Conservation (phyloP, 768 basidiomycete species). For the Tylopilus sp. region DNA sequence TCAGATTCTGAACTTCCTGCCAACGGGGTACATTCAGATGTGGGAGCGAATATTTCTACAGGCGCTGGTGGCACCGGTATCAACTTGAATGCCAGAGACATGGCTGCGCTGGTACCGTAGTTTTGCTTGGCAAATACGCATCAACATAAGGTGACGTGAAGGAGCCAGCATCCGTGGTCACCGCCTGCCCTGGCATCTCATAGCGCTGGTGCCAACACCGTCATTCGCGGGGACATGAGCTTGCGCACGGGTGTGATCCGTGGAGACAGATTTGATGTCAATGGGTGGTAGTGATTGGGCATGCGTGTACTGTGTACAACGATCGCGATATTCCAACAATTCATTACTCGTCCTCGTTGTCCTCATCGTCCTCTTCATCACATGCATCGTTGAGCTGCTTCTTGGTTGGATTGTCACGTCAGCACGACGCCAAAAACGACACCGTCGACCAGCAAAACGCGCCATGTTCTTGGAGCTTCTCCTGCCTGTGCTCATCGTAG, state of each 20-base stretch:
- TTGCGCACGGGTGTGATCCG: conserved; percentile 20
- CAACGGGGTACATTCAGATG: conserved; percentile 1
- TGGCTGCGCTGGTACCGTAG: conserved; percentile 11
- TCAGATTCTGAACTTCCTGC: conserved; percentile 1
- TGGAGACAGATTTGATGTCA: conserved; percentile 19
- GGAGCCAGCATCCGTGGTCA: conserved; percentile 13
- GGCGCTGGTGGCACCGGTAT: conserved; percentile 14
- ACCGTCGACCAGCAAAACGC: not conserved
- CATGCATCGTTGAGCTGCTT: not conserved
- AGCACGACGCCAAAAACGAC: not conserved
- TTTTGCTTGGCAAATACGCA: conserved; percentile 13
- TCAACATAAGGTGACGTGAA: conserved; percentile 26
- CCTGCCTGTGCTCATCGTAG: not conserved
- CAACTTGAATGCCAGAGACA: no score
- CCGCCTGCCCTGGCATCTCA: conserved; percentile 16
- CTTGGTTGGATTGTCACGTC: not conserved
- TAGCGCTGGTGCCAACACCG: conserved; percentile 17
- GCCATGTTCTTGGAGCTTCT: not conserved
- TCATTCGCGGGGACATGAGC: conserved; percentile 19
- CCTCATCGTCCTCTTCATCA: no score
- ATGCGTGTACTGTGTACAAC: no score
- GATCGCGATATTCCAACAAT: no score
- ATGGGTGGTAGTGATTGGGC: conserved; percentile 13
- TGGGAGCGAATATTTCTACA: conserved; percentile 6
- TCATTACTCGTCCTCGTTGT: no score